Base-by-base conservation (phyloP, 192 early-diverging fungal species). In the Hyaloraphidium curvatum region DNA sequence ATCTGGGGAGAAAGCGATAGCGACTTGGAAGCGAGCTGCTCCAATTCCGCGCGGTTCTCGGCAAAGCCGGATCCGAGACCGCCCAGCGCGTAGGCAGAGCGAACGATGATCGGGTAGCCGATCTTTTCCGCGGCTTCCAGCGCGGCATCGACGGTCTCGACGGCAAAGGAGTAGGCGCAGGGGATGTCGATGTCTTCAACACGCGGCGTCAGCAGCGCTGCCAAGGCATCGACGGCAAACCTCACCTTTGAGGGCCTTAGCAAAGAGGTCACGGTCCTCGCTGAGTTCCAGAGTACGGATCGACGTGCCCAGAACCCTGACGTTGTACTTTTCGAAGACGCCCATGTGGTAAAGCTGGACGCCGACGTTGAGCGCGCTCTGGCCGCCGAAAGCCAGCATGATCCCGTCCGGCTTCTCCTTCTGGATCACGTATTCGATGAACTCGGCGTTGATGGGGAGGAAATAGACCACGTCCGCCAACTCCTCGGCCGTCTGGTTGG, bases 41-140 rank as follows among this genome's bases (percentile, higher is more conserved):
- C 70, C 25, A 98, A 73, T 67, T 89, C 86, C 1, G 60, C 63
- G 22, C 71, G 74, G 60, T 83, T 72, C 21, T 71, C 56, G 25
- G 91, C 91, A 66, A 98, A 95, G 5, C 94, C 91, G 23, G 91
- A 95, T 9, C 94, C 91, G n/a, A 98, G 78, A 31, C 94, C 91
- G 56, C 94, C 94, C 7, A 97, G 73, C 2, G 89, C 80, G 64
- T 80, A 98, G 1, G 94, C 91, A 3, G 90, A 85, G 30, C 91
- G 89, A 30, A 91, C 79, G 67, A 95, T 95, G 35, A 93, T 83
- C 31, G 91, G 94, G 62, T 89, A 98, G 28, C 79, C 78, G 62
- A 98, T 94, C 28, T 81, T 61, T 25, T 69, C 60, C 1, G 90
- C 91, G 22, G 89, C 93, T 0, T 57, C 66, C 30, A 97, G 67